Conservation (phyloP, 371 early-diverging fungal genomes). For the Dichotomocladium elegans region DNA sequence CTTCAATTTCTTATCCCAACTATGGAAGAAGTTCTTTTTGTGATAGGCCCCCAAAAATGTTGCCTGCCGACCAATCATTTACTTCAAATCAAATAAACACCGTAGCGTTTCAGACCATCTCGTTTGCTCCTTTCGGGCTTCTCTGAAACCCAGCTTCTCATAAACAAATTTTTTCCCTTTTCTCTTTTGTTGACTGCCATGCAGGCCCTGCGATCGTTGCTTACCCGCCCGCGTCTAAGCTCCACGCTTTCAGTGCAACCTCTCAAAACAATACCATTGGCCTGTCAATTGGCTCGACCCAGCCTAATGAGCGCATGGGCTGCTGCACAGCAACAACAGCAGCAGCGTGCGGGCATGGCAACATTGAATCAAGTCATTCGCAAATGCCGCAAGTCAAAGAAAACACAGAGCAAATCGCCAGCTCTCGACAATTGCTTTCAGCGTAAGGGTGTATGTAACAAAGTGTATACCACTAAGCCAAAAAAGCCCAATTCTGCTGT, state of each 20-base stretch:
- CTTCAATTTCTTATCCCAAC: no score
- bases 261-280: background rate
- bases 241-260: background rate
- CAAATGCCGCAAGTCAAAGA: conserved; percentile 73
- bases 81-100: no score
- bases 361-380: conserved; percentile 95
- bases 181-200: no score
- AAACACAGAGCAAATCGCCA: conserved; percentile 74
- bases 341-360: conserved; percentile 63
- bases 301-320: background rate
- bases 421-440: conserved; percentile 87
- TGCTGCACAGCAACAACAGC: conserved; percentile 3
- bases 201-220: background rate
- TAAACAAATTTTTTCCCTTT: no score
- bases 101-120: no score
- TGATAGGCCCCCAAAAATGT: no score
- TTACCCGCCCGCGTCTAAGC: background rate
- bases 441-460: conserved; percentile 91
- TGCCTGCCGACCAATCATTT: no score
- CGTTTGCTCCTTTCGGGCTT: no score
- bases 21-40: no score
- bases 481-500: conserved; percentile 93
- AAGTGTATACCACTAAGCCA: conserved; percentile 91
- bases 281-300: background rate
- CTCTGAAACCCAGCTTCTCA: no score